A percentile compares a stretch with the other conserved stretches of the same genome.
Evolutionary conservation across 2,329 filamentous ascomycete genomes (phyloP).

Genomic region (Ceratocystis ficicola): DNA sequence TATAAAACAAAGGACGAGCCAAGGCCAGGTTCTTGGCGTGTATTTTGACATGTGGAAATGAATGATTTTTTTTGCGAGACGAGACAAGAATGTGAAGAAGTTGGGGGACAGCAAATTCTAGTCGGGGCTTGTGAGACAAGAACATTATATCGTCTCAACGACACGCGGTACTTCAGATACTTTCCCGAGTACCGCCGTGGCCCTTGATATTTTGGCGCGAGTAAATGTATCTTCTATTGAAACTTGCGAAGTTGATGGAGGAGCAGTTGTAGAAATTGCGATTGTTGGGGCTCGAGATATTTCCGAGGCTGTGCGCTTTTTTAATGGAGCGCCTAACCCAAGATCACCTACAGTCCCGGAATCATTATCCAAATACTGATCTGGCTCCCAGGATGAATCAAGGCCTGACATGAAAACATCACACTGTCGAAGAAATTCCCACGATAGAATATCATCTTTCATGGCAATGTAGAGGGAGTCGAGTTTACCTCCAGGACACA

Average conservation of each 20-base stretch:
- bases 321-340: conserved; percentile 17
- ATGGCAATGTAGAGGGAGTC: conserved; percentile 50
- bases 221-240: conserved; percentile 8
- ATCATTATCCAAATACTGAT: conserved; percentile 36
- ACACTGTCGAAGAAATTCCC: conserved; percentile 40
- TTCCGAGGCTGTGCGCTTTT: conserved; percentile 42
- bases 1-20: not conserved
- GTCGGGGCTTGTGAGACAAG: conserved; percentile 23
- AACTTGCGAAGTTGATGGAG: not conserved
- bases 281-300: conserved; percentile 35
- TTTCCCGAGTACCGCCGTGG: conserved; percentile 11
- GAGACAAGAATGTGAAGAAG: too few species aligned
- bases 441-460: conserved; percentile 42
- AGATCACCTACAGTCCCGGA: conserved; percentile 19
- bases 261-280: not conserved
- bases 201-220: conserved; percentile 15
- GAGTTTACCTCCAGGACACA: conserved; percentile 42
- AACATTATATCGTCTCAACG: conserved; percentile 32
- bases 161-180: conserved; percentile 28
- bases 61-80: too few species aligned
- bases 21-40: too few species aligned
- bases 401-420: conserved; percentile 41
- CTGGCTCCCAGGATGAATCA: conserved; percentile 43
- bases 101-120: not conserved
- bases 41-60: too few species aligned